Percentiles rank a stretch among this genome's conserved stretches.
These are phyloP conservation scores for Beta corolliflora DNA, from an alignment of 179 eudicot genomes.

Conservation along the genomic window DNA sequence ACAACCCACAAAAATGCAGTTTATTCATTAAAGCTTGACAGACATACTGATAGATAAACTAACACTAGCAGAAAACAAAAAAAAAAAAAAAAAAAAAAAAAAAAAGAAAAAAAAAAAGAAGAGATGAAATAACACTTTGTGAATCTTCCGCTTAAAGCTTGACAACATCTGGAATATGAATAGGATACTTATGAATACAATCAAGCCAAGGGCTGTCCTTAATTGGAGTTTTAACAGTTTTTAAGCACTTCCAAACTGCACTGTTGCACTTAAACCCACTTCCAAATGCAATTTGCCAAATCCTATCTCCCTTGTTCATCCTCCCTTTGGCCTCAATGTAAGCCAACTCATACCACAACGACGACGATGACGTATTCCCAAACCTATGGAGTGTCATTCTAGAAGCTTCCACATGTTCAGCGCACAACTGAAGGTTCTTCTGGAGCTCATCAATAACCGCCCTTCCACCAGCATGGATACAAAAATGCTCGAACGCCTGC, in stretches of 20 bases:
- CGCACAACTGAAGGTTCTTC: conserved; percentile 34
- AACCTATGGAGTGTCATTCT: conserved; percentile 47
- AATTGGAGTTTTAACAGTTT: not conserved
- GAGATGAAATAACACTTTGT: not conserved
- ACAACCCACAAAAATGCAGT: no score
- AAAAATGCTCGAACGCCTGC: conserved; percentile 50
- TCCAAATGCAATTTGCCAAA: conserved; percentile 52
- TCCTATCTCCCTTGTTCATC: conserved; percentile 46
- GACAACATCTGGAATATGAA: conserved; percentile 40
- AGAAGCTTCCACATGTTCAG: conserved; percentile 41
- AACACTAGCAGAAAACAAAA: no score
- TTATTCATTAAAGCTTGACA: no score
- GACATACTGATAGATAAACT: no score
- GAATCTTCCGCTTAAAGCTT: conserved; percentile 11
- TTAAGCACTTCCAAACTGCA: conserved; percentile 46
- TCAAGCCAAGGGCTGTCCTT: conserved; percentile 53
- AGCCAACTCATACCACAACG: conserved; percentile 44
- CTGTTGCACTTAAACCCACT: conserved; percentile 59
- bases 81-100: no score
- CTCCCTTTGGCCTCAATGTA: conserved; percentile 49
- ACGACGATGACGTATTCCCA: conserved; percentile 48
- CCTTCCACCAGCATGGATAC: conserved; percentile 51
- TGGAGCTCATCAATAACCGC: conserved; percentile 54
- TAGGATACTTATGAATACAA: conserved; percentile 49
- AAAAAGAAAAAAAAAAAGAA: no score